A percentile compares a stretch with the other conserved stretches of the same genome.
These are phyloP conservation scores for Plasmodium inui DNA, from an alignment of 169 alveolate genomes.

Conservation along the genomic window DNA sequence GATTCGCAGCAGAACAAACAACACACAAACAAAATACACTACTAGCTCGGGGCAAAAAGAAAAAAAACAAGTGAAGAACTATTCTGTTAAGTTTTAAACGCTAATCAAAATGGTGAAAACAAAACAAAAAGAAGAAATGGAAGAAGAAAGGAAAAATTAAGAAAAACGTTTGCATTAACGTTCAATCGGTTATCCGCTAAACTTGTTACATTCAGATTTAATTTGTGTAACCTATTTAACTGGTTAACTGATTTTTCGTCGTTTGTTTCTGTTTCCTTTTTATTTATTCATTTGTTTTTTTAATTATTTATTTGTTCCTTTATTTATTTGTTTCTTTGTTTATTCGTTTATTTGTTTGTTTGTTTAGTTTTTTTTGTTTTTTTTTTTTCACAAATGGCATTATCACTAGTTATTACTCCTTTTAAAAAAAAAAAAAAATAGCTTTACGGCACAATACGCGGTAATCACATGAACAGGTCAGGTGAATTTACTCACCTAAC, in stretches of 20 bases:
- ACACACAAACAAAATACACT: conserved; percentile 27
- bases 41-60: conserved; percentile 18
- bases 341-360: not conserved
- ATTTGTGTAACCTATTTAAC: conserved; percentile 26
- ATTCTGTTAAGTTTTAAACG: conserved; percentile 19
- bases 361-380: conserved; percentile 4
- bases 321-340: not conserved
- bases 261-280: conserved; percentile 1
- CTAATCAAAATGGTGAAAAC: conserved; percentile 33
- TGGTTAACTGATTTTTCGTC: not conserved
- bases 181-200: not conserved
- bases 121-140: not conserved
- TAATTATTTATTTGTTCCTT: not conserved
- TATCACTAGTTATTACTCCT: conserved; percentile 18
- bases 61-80: conserved; percentile 15
- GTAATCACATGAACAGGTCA: conserved; percentile 36
- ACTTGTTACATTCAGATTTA: not conserved
- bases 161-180: conserved; percentile 11
- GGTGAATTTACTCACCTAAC: conserved; percentile 39
- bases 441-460: conserved; percentile 45
- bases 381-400: conserved; percentile 3
- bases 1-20: conserved; percentile 1
- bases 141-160: conserved; percentile 36
- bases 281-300: not conserved
- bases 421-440: conserved; percentile 40